Evolutionary conservation across 306 rosid genomes (phyloP).

Genomic region (Lotus japonicus): DNA sequence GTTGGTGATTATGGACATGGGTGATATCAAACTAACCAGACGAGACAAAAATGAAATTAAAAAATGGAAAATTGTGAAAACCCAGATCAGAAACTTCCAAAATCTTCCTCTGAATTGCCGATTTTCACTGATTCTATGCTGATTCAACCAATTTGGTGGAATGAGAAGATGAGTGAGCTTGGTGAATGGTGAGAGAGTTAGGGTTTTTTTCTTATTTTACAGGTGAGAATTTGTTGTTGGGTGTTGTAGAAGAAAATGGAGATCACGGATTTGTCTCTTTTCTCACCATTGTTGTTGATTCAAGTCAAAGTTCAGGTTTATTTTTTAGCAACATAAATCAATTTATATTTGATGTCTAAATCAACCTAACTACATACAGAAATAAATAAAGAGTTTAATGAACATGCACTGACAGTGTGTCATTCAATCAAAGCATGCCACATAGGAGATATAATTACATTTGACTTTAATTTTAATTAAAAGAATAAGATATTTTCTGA

Average conservation of each 20-base stretch:
- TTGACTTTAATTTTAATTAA: too few relatives aligned
- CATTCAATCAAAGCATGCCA: too few relatives aligned
- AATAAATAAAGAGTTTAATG: neutral
- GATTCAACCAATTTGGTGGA: neutral
- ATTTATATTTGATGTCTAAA: too few relatives aligned
- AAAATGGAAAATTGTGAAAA: neutral
- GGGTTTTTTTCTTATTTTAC: conserved; percentile 33
- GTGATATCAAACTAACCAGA: neutral
- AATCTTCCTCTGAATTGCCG: neutral
- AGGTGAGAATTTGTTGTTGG: conserved; percentile 29
- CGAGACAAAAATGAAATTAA: neutral
- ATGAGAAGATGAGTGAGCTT: neutral
- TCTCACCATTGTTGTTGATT: conserved; percentile 3
- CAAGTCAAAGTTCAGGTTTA: conserved; percentile 10
- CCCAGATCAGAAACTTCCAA: conserved; percentile 26
- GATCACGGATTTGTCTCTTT: conserved; percentile 27
- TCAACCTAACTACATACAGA: neutral
- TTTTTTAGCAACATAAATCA: neutral
- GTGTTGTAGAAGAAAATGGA: conserved; percentile 20
- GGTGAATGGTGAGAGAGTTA: conserved; percentile 11
- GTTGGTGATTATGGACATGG: conserved; percentile 26
- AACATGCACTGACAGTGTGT: too few relatives aligned
- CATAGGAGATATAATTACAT: too few relatives aligned
- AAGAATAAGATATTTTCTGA: too few relatives aligned
- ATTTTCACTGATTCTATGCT: neutral